Percentiles rank a stretch among this genome's conserved stretches.
Conservation (phyloP, 1,139 yeast genomes). For the Pneumocystis carinii region DNA sequence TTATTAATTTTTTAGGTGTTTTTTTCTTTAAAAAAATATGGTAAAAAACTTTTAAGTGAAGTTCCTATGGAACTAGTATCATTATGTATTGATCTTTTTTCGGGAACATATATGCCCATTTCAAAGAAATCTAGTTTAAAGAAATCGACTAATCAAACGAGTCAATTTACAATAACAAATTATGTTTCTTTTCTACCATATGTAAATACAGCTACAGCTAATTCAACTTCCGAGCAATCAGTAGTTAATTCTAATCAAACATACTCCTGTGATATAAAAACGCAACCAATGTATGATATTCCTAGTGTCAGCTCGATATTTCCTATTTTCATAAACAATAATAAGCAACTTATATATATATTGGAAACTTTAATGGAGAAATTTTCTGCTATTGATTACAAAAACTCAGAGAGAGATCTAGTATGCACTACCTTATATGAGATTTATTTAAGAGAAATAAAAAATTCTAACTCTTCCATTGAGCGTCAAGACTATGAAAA, state of each 20-base stretch:
- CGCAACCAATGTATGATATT: conserved; percentile 23
- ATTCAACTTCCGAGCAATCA: conserved; percentile 5
- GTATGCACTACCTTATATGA: conserved; percentile 68
- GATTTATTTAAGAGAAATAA: conserved; percentile 54
- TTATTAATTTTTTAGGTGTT: background rate
- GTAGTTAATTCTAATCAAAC: conserved; percentile 6
- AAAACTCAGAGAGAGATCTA: conserved; percentile 31
- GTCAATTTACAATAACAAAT: background rate
- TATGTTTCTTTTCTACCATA: conserved; percentile 4
- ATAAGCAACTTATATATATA: conserved; percentile 82
- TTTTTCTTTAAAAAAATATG: conserved; percentile 37
- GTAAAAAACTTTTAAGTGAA: conserved; percentile 48
- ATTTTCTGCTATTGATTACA: conserved; percentile 10
- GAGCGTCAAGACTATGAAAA: conserved; percentile 39
- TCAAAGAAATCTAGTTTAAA: conserved; percentile 1
- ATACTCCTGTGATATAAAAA: background rate
- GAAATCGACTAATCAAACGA: background rate
- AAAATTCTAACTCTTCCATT: conserved; percentile 25
- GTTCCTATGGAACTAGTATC: conserved; percentile 74
- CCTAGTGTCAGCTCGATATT: conserved; percentile 83
- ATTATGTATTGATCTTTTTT: conserved; percentile 68
- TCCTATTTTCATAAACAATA: conserved; percentile 69
- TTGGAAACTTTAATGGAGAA: conserved; percentile 56
- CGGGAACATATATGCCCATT: conserved; percentile 58
- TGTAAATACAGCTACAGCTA: conserved; percentile 3